phyloP scores from a whole-genome alignment of 305 asterid genomes.

The Fraxinus velutina region DNA sequence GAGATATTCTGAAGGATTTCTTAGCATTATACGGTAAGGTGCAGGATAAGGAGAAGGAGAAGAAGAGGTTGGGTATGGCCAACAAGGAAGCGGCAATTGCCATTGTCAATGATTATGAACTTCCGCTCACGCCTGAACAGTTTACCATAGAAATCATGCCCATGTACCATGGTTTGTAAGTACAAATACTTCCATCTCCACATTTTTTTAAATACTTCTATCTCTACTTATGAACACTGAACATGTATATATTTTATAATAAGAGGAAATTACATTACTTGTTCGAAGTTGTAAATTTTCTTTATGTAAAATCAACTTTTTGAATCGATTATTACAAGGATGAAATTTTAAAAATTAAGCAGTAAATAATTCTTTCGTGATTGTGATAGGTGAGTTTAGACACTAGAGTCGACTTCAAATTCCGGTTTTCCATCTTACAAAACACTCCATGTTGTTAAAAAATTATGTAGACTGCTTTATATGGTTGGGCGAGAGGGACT shows the following conservation, averaged over 20 bases:
- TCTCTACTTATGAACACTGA: background rate
- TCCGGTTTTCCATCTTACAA: background rate
- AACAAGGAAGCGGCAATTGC: conserved; percentile 44
- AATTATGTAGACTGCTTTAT: background rate
- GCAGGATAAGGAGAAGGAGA: conserved; percentile 69
- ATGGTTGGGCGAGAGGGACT: background rate
- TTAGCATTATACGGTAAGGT: conserved; percentile 66
- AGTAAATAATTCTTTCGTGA: background rate
- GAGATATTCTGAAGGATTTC: conserved; percentile 57
- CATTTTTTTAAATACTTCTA: background rate
- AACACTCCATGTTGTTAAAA: background rate
- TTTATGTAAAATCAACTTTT: background rate
- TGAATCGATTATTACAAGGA: background rate
- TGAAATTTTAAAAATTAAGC: background rate
- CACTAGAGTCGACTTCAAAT: background rate
- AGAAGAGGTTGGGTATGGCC: conserved; percentile 63
- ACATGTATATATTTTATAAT: background rate
- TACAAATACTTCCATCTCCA: background rate
- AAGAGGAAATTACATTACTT: background rate
- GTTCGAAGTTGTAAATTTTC: background rate
- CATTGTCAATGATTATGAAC: conserved; percentile 59
- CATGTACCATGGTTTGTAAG: conserved; percentile 72
- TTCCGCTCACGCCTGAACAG: conserved; percentile 72
- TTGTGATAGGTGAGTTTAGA: background rate
- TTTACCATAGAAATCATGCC: conserved; percentile 54